phyloP scores from a whole-genome alignment of 2,329 filamentous ascomycete genomes.

The Alternaria triticina region DNA sequence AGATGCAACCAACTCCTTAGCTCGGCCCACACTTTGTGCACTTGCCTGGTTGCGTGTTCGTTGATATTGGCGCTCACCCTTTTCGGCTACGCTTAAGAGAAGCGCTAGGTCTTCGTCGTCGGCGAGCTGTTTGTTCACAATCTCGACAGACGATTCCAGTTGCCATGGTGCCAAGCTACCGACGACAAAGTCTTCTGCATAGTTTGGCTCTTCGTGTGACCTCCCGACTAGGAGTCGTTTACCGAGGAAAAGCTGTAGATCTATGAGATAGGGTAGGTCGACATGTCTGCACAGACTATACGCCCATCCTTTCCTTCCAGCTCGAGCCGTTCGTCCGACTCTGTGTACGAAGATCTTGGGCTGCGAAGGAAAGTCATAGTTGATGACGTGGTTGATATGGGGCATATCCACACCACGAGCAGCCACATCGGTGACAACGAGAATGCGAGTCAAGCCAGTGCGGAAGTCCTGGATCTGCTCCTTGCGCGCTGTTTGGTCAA shows the following conservation, averaged over 20 bases:
- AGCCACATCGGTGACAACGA: slow-evolving; percentile 96
- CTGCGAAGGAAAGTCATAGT: slow-evolving; percentile 97
- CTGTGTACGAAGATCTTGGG: slow-evolving; percentile 97
- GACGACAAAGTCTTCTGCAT: slow-evolving; percentile 81
- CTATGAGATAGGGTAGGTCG: slow-evolving; percentile 89
- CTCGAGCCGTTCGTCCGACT: slow-evolving; percentile 93
- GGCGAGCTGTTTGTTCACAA: slow-evolving; percentile 77
- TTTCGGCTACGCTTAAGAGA: slow-evolving; percentile 75
- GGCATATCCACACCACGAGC: slow-evolving; percentile 98
- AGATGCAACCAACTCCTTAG: slow-evolving; percentile 76
- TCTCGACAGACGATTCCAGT: slow-evolving; percentile 79
- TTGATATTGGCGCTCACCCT: slow-evolving; percentile 92
- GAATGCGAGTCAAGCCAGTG: slow-evolving; percentile 80
- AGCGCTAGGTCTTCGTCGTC: slow-evolving; percentile 76
- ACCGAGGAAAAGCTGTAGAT: slow-evolving; percentile 94
- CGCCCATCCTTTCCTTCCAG: slow-evolving; percentile 90
- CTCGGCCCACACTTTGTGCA: slow-evolving; percentile 84
- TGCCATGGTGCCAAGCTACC: slow-evolving; percentile 76
- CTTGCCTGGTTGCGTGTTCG: slow-evolving; percentile 90
- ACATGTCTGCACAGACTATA: slow-evolving; percentile 89
- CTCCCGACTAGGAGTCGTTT: slow-evolving; percentile 79
- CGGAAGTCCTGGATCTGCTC: slow-evolving; percentile 92
- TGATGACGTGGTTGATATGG: slow-evolving; percentile 93
- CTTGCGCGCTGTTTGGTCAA: slow-evolving; percentile 92
- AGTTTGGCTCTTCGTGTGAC: slow-evolving; percentile 67